Conservation (phyloP, 2,329 filamentous ascomycete genomes). For the Paraconiothyrium brasiliense region DNA sequence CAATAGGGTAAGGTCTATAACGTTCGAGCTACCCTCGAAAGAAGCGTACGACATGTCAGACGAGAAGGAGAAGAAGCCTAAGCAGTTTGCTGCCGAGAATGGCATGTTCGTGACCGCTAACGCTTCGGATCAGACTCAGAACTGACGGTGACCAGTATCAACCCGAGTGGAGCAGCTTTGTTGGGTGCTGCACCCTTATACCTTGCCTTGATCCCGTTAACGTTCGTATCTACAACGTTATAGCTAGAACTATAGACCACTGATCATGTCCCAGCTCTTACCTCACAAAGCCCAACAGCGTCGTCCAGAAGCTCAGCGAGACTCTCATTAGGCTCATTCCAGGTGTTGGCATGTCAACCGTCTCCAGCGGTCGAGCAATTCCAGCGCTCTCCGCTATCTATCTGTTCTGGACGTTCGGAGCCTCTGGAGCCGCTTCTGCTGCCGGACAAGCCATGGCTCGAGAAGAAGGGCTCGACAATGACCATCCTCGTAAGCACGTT, state of each 20-base stretch:
- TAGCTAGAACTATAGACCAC: background rate
- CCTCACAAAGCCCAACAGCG: constrained; percentile 1
- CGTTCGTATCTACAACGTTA: background rate
- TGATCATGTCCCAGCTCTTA: constrained; percentile 6
- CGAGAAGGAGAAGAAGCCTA: background rate
- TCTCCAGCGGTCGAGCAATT: constrained; percentile 6
- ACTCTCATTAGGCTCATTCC: constrained; percentile 2
- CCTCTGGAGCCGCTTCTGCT: constrained; percentile 3
- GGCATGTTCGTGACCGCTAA: background rate
- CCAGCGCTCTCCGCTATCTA: constrained; percentile 3
- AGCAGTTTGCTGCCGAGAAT: background rate
- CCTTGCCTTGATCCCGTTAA: constrained; percentile 4
- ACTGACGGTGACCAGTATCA: background rate
- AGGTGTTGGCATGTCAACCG: constrained; percentile 4
- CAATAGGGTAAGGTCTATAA: constrained; percentile 1
- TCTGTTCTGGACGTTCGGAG: constrained; percentile 12
- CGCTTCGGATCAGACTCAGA: background rate
- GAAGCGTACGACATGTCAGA: constrained; percentile 8
- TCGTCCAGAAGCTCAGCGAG: constrained; percentile 8
- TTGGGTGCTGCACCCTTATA: constrained; percentile 6
- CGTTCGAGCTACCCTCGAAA: constrained; percentile 5
- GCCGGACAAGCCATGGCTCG: constrained; percentile 8
- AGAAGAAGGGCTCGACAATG: constrained; percentile 5
- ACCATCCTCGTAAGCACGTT: constrained; percentile 8
- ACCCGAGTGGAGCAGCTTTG: background rate